phyloP scores from a whole-genome alignment of 768 basidiomycete genomes.

The Tulasnella sp. region DNA sequence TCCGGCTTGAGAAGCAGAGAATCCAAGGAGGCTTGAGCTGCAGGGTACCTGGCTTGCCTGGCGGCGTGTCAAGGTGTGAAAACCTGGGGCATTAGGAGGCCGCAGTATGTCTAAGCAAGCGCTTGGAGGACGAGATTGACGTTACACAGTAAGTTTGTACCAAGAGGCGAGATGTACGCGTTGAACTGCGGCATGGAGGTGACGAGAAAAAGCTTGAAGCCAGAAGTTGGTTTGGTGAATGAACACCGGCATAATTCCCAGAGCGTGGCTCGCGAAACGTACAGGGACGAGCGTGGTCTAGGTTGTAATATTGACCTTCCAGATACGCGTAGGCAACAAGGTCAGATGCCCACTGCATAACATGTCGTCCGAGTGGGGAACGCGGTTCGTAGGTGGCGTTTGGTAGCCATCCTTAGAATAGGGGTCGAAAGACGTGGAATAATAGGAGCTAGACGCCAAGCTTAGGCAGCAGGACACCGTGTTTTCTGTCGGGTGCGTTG shows the following conservation, averaged over 20 bases:
- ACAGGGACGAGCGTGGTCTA: constrained; percentile 1
- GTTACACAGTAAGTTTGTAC: not conserved
- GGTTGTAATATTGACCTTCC: not conserved
- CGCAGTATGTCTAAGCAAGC: not conserved
- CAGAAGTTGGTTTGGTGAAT: not conserved
- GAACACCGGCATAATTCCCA: not conserved
- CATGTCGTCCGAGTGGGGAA: not conserved
- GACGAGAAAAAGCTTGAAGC: not conserved
- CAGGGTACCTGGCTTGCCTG: not conserved
- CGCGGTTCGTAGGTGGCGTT: not conserved
- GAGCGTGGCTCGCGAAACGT: not conserved
- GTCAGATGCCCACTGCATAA: not conserved
- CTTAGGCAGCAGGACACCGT: not conserved
- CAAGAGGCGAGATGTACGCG: not conserved
- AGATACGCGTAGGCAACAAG: not conserved
- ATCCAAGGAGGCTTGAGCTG: not conserved
- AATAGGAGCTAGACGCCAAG: not conserved
- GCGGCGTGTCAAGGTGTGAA: not conserved
- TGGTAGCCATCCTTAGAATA: not conserved
- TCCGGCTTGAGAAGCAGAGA: not conserved
- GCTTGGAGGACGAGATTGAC: not conserved
- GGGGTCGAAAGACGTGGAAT: not conserved
- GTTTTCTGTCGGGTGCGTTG: not conserved
- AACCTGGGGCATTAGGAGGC: not conserved
- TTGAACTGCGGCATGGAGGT: not conserved